Percentiles rank a stretch among this genome's conserved stretches.
Evolutionary conservation across 2,329 filamentous ascomycete genomes (phyloP).

Genomic region (Venturia aucupariae): DNA sequence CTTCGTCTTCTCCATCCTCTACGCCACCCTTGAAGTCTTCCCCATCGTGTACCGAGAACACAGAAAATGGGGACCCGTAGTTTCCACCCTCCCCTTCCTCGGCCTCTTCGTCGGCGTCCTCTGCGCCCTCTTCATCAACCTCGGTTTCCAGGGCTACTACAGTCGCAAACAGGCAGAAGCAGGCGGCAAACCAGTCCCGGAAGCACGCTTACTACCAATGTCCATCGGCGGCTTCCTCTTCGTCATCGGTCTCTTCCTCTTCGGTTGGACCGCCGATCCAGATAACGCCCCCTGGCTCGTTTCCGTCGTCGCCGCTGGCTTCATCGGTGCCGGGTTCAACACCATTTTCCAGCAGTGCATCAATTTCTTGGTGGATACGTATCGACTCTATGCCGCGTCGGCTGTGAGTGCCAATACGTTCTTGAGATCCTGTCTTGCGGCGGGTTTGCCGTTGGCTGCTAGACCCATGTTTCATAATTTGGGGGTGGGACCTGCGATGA

Average conservation of each 20-base stretch:
- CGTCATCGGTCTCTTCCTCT: constrained; percentile 48
- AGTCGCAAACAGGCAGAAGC: constrained; percentile 47
- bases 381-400: constrained; percentile 34
- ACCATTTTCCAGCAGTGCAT: constrained; percentile 52
- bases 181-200: constrained; percentile 45
- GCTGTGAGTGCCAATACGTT: constrained; percentile 43
- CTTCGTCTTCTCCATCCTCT: constrained; percentile 56
- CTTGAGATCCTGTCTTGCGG: constrained; percentile 38
- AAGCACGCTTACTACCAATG: constrained; percentile 53
- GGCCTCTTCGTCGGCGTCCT: constrained; percentile 53
- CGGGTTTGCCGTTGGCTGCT: constrained; percentile 38
- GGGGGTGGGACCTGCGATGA: constrained; percentile 34
- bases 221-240: constrained; percentile 54
- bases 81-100: constrained; percentile 50
- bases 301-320: constrained; percentile 46
- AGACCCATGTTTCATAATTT: constrained; percentile 37
- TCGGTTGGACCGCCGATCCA: constrained; percentile 48
- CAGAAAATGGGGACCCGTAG: constrained; percentile 51
- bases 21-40: constrained; percentile 50
- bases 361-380: constrained; percentile 70
- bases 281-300: constrained; percentile 45
- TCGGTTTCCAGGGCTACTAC: constrained; percentile 56
- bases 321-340: constrained; percentile 20
- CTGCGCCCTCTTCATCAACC: constrained; percentile 50
- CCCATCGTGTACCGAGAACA: constrained; percentile 58